Percentiles rank a stretch among this genome's conserved stretches.
phyloP scores from a whole-genome alignment of 352 stramenopile genomes.

The Phytophthora fragariae region DNA sequence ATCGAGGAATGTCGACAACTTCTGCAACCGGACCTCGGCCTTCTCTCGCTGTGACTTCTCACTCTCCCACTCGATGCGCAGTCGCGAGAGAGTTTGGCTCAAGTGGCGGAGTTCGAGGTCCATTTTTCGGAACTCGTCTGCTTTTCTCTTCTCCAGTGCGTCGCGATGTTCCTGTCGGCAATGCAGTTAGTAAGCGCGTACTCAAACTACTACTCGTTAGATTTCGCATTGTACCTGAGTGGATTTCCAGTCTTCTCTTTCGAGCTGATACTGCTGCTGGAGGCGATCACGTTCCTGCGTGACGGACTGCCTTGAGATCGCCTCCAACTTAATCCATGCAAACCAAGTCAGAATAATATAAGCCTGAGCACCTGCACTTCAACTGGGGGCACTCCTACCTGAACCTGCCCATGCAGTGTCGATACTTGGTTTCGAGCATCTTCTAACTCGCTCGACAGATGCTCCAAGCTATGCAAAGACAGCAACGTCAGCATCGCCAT shows the following conservation, averaged over 20 bases:
- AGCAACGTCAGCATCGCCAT: not conserved
- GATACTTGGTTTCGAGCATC: conserved; percentile 44
- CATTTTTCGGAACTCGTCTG: conserved; percentile 57
- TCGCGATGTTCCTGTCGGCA: conserved; percentile 15
- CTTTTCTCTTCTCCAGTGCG: conserved; percentile 42
- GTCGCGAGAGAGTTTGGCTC: conserved; percentile 45
- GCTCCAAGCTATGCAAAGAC: conserved; percentile 33
- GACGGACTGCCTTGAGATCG: conserved; percentile 53
- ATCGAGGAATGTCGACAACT: conserved; percentile 44
- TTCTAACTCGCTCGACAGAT: conserved; percentile 46
- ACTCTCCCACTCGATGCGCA: conserved; percentile 58
- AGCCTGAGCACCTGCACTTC: too few relatives aligned
- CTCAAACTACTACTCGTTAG: not conserved
- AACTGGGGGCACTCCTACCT: conserved; percentile 27
- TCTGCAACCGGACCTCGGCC: conserved; percentile 43
- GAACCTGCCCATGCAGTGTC: conserved; percentile 58
- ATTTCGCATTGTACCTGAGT: conserved; percentile 36
- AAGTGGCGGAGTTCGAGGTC: conserved; percentile 63
- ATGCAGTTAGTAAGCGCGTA: not conserved
- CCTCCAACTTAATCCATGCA: conserved; percentile 46
- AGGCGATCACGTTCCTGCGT: conserved; percentile 54
- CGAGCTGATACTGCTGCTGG: conserved; percentile 42
- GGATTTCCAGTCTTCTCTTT: conserved; percentile 58
- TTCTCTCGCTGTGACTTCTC: conserved; percentile 59
- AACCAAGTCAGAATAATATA: too few relatives aligned